Base-by-base conservation (phyloP, 768 basidiomycete genomes). In the Plicaturopsis crispa region DNA sequence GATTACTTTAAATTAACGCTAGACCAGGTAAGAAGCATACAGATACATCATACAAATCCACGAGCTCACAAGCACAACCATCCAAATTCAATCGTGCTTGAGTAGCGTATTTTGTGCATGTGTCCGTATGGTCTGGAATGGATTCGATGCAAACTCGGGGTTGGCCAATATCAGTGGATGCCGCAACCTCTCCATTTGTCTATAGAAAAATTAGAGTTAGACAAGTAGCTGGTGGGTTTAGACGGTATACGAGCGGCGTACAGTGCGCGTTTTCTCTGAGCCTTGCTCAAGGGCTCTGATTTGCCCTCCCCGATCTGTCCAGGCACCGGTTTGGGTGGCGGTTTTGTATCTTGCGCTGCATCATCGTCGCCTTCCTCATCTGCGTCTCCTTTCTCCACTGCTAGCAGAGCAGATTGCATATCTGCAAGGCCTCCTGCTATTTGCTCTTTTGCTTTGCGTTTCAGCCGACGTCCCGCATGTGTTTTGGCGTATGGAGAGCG, bases 91-190 rank as follows among this genome's bases (percentile, higher is more conserved):
- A n/a, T 60, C 51, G 45, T 71, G 77, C 46, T 74, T 78, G 24
- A 86, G 44, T 8, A 88, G 64, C 0, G 87, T 86, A 52, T 89
- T 89, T 54, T 80, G 70, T 2, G 80, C 84, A 54, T 90, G 87
- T 4, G 71, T 80, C 4, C 84, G 79, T 48, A 89, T 84, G 1
- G 84, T 80, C 49, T 78, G 64, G 53, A 89, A 89, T 1, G 87
- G 87, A 50, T 80, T 81, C 22, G 70, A 59, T 7, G 73, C 57
- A 51, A 78, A 89, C 26, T 74, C 70, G 4, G 80, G 67, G 49
- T 78, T 80, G 16, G 75, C 66, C 21, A 83, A 64, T 28, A 89
- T 78, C 45, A 80, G 60, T 7, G 84, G 84, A 42, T 82, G 78
- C 42, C 86, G 69, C 19, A 83, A 61, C 38, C 68, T 73, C 54